phyloP scores from a whole-genome alignment of 1,284 basidiomycete species.

The Coniferiporia weirii region DNA sequence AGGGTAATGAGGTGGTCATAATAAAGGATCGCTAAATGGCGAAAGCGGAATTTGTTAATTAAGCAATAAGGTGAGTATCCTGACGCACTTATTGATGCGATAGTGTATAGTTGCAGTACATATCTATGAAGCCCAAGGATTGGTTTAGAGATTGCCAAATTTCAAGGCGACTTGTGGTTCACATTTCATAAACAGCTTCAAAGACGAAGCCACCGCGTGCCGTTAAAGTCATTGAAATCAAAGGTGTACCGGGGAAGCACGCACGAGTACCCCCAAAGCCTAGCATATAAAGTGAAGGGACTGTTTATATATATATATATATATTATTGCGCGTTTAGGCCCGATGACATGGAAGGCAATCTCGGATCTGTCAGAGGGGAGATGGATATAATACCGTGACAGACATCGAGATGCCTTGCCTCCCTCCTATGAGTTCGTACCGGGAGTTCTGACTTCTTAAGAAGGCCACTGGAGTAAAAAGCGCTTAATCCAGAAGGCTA shows the following conservation, averaged over 20 bases:
- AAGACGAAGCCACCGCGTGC: background rate
- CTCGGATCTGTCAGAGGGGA: too few relatives aligned
- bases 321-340: too few relatives aligned
- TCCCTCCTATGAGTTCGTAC: too few relatives aligned
- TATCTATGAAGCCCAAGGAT: background rate
- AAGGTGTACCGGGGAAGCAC: background rate
- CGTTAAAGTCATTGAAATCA: background rate
- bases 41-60: background rate
- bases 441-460: too few relatives aligned
- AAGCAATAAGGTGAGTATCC: background rate
- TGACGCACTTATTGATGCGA: constrained; percentile 11
- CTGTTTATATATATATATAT: too few relatives aligned
- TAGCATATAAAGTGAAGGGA: too few relatives aligned
- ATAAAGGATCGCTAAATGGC: constrained; percentile 8
- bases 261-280: too few relatives aligned
- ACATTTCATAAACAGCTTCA: constrained; percentile 1
- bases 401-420: too few relatives aligned
- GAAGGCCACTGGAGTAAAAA: too few relatives aligned
- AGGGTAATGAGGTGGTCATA: constrained; percentile 18
- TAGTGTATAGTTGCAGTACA: constrained; percentile 2
- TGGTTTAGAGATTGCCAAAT: background rate
- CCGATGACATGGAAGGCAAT: too few relatives aligned
- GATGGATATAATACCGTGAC: too few relatives aligned
- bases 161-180: background rate
- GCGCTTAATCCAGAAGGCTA: too few relatives aligned